Base-by-base conservation (phyloP, 768 basidiomycete species). In the Mycena floridula region DNA sequence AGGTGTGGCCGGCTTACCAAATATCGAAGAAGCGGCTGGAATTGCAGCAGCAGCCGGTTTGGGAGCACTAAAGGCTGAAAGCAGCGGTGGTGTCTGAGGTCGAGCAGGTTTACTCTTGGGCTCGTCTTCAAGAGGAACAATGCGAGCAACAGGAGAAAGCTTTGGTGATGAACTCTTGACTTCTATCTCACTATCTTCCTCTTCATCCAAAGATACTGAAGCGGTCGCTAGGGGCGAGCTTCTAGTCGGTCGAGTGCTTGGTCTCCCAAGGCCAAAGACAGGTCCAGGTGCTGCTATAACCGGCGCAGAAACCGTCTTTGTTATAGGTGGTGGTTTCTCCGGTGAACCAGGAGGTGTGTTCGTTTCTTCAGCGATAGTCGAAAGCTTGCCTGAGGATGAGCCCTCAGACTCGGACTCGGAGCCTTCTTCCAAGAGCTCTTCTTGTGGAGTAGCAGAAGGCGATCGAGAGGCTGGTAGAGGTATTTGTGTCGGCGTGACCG, bases 191-290 rank as follows among this genome's bases (percentile, higher is more conserved):
- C 25, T 37, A 20, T 23, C 25, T 26, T 61, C 61, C 9, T 66
- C 69, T 25, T 72, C 71, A 11, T 65, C 66, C 47, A 21, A 51
- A 50, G 68, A 76, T 44, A 65, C 65, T 42, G 79, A 66, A 5
- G 71, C 67, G 45, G 61, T 78, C 4, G 87, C 81, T 40, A 89
- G 66, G 2, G 88, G 88, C 3, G 88, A 89, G 51, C 88, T 89
- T n/a, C 84, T 78, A 3, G 71, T 61, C 0, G 86, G 86, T 6
- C 81, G 76, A 7, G 84, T 73, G 38, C 74, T 81, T 1, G 79
- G 79, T 28, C 83, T 70, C 16, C 79, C 77, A 15, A 74, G 57
- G 20, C 72, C 71, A 25, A 81, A 58, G 3, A 25, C 12, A 50
- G 46, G 24, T 46, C 57, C 24, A 44, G 53, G 38, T 23, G 43